Percentiles rank a stretch among this genome's conserved stretches.
Evolutionary conservation across 192 early-diverging fungal species (phyloP).

Genomic region (Chytriomyces sp.): DNA sequence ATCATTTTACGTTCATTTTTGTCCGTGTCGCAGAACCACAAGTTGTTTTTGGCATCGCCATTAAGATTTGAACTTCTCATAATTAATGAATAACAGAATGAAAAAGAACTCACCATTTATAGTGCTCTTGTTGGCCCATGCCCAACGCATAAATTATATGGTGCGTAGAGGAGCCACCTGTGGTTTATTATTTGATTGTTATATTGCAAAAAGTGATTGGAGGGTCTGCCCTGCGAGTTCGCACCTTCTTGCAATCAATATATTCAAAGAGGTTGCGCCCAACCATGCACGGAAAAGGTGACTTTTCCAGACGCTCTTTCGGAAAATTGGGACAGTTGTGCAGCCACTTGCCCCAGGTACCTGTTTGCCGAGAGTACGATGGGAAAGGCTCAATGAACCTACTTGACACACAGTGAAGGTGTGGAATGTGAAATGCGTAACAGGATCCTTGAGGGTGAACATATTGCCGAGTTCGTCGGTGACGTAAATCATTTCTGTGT

Average conservation of each 20-base stretch:
- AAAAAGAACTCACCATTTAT: conserved; percentile 20
- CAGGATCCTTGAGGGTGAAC: conserved; percentile 24
- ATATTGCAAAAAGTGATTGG: no score
- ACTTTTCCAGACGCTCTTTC: neutral
- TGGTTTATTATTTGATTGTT: no score
- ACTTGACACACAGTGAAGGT: no score
- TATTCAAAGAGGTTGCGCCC: conserved; percentile 36
- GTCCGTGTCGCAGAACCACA: conserved; percentile 45
- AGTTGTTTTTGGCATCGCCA: conserved; percentile 4
- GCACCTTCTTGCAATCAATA: conserved; percentile 13
- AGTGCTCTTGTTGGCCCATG: conserved; percentile 19
- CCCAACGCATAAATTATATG: conserved; percentile 29
- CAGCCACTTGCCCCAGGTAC: conserved; percentile 13
- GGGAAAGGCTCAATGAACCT: no score
- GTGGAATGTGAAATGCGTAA: neutral
- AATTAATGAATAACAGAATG: neutral
- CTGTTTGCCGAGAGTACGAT: neutral
- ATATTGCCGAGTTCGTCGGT: conserved; percentile 35
- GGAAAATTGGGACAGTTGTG: conserved; percentile 10
- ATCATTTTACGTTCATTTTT: conserved; percentile 37
- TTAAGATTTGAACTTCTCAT: neutral
- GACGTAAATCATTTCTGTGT: conserved; percentile 29
- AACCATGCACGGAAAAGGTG: conserved; percentile 15
- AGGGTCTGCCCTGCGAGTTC: no score
- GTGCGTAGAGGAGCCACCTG: conserved; percentile 22